Base-by-base conservation (phyloP, 78 protist genomes). In the Andalucia godoyi region DNA sequence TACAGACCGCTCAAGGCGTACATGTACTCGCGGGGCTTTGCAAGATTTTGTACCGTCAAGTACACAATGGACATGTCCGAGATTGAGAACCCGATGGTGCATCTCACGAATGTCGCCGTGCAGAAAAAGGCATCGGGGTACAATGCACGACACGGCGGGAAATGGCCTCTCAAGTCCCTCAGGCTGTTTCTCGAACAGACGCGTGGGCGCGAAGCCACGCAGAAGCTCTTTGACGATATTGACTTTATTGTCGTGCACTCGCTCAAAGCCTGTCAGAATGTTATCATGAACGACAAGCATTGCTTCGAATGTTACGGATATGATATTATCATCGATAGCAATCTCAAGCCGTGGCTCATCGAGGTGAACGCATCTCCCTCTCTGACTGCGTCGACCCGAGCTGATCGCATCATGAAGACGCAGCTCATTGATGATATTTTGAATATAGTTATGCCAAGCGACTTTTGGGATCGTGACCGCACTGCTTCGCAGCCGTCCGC, bases 281-380 rank as follows among this genome's bases (percentile, higher is more conserved):
- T 77, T 13, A 77, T 88, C 34, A 41, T 38, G 39, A 80, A 64
- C 53, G 94, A 88, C 70, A 54, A 40, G 55, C 94, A 83, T 71
- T 83, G 88, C 70, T 88, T 81, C 66, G 88, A 83, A 46, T 27
- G 17, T 17, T 83, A 70, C 17, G 84, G 80, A 25, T 88, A 79
- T 45, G 88, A 83, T 60, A 27, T 83, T 0, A 42, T 83, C 29
- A 50, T 88, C 18, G 87, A 80, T 60, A 37, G 23, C 9, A 4
- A 0, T n/a, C 80, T 80, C 46, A 80, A 69, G 60, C 89, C 88
- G 0, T 80, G 86, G 86, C 76, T 83, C 10, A 42, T 87, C n/a
- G 88, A 87, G 73, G 84, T 85, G 32, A 85, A 85, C 51, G 91
- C 84, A 6, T 71, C 81, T 0, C 92, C 92, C 23, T 79, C 86